phyloP scores from a whole-genome alignment of 176 grass and related monocot genomes.

The Aegilops speltoides region DNA sequence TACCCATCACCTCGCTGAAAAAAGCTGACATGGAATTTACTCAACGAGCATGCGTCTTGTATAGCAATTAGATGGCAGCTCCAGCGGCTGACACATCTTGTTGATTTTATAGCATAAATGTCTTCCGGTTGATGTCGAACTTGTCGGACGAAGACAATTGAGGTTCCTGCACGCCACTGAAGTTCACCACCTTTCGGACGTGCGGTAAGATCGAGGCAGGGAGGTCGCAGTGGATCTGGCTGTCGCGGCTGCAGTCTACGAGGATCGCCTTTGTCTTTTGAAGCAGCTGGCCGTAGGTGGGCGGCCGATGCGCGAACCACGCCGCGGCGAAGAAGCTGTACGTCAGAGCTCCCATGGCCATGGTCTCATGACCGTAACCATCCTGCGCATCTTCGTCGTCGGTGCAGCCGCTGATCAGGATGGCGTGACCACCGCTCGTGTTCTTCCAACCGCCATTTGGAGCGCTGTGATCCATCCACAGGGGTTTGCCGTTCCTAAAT shows the following conservation, averaged over 20 bases:
- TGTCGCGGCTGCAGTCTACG: slow-evolving; percentile 17
- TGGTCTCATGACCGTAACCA: background rate
- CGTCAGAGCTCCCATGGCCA: slow-evolving; percentile 71
- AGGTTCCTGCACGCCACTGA: slow-evolving; percentile 69
- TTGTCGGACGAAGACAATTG: slow-evolving; percentile 65
- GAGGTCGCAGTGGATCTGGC: slow-evolving; percentile 13
- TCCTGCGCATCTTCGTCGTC: background rate
- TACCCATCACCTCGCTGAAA: background rate
- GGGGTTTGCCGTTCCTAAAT: background rate
- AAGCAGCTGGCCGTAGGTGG: slow-evolving; percentile 76
- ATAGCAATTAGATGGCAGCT: background rate
- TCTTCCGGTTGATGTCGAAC: slow-evolving; percentile 57
- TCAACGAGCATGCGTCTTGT: background rate
- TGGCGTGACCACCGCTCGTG: slow-evolving; percentile 37
- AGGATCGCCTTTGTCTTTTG: slow-evolving; percentile 58
- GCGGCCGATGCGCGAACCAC: slow-evolving; percentile 42
- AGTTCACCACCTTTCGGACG: slow-evolving; percentile 48
- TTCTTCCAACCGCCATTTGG: slow-evolving; percentile 21
- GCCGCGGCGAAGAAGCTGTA: slow-evolving; percentile 74
- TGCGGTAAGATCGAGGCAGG: slow-evolving; percentile 49
- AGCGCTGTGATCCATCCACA: slow-evolving; percentile 36
- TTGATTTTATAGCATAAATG: background rate
- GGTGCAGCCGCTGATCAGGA: slow-evolving; percentile 46
- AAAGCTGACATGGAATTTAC: background rate
- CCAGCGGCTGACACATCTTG: background rate